phyloP scores from a whole-genome alignment of 768 basidiomycete genomes.

The Tricholoma flavovirens region DNA sequence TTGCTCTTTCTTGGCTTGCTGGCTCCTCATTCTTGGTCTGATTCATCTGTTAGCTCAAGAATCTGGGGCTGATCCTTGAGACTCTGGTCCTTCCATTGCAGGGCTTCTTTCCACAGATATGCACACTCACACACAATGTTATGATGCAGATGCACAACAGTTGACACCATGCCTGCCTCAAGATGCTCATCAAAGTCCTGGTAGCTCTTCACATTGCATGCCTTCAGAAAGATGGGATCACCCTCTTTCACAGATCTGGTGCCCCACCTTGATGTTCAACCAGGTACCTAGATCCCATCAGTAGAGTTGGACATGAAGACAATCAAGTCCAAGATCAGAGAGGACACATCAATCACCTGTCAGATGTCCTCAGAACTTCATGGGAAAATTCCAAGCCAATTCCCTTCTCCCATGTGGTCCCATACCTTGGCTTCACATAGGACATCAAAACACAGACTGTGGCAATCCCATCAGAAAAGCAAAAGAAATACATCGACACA shows the following conservation, averaged over 20 bases:
- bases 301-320: neutral
- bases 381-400: too few relatives aligned
- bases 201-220: neutral
- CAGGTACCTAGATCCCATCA: neutral
- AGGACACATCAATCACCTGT: too few relatives aligned
- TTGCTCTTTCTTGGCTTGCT: neutral
- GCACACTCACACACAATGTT: neutral
- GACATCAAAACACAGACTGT: too few relatives aligned
- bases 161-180: neutral
- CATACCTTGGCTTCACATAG: too few relatives aligned
- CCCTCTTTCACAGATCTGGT: neutral
- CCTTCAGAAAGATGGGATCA: neutral
- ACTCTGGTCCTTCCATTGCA: neutral
- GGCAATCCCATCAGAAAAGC: constrained; percentile 19
- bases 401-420: too few relatives aligned
- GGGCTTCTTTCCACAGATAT: neutral
- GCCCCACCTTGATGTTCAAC: neutral
- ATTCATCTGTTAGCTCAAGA: neutral
- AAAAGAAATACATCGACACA: constrained; percentile 21
- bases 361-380: too few relatives aligned
- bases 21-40: too few relatives aligned
- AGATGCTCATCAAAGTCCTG: neutral
- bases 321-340: too few relatives aligned
- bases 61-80: neutral
- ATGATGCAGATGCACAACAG: neutral